phyloP scores from a whole-genome alignment of 768 basidiomycete genomes.

The Dacryopinax primogenitus region DNA sequence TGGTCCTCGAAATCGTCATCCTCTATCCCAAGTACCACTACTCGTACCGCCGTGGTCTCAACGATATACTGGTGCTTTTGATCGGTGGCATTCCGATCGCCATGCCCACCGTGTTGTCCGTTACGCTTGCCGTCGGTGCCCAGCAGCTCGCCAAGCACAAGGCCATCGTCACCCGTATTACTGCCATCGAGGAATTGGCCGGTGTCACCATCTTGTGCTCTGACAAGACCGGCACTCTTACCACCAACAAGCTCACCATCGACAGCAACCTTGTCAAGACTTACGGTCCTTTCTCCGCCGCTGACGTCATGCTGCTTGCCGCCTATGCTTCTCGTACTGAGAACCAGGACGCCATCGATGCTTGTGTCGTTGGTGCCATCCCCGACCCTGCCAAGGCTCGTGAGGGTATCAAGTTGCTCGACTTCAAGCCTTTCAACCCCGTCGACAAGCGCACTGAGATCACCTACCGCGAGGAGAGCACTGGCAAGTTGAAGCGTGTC shows the following conservation, averaged over 20 bases:
- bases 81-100: slow-evolving; percentile 99
- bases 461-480: slow-evolving; percentile 85
- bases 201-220: slow-evolving; percentile 98
- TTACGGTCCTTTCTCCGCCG: slow-evolving; percentile 75
- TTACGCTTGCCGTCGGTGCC: slow-evolving; percentile 96
- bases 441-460: slow-evolving; percentile 99
- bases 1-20: slow-evolving; percentile 83
- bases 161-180: slow-evolving; percentile 99
- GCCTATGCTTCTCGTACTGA: slow-evolving; percentile 96
- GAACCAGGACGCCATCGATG: slow-evolving; percentile 97
- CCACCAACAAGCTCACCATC: slow-evolving; percentile 98
- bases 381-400: slow-evolving; percentile 64
- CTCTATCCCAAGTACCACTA: slow-evolving; percentile 88
- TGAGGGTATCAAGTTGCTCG: slow-evolving; percentile 84
- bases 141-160: slow-evolving; percentile 99
- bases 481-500: slow-evolving; percentile 95
- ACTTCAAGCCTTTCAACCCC: slow-evolving; percentile 99
- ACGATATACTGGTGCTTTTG: slow-evolving; percentile 95
- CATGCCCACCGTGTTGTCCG: slow-evolving; percentile 97
- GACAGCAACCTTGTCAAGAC: slow-evolving; percentile 84
- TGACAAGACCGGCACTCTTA: slow-evolving; percentile 96
- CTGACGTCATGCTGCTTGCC: slow-evolving; percentile 84
- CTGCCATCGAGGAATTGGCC: slow-evolving; percentile 94
- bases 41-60: slow-evolving; percentile 82
- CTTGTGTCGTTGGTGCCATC: slow-evolving; percentile 68